Base-by-base conservation (phyloP, 306 rosid genomes). In the Geum urbanum region DNA sequence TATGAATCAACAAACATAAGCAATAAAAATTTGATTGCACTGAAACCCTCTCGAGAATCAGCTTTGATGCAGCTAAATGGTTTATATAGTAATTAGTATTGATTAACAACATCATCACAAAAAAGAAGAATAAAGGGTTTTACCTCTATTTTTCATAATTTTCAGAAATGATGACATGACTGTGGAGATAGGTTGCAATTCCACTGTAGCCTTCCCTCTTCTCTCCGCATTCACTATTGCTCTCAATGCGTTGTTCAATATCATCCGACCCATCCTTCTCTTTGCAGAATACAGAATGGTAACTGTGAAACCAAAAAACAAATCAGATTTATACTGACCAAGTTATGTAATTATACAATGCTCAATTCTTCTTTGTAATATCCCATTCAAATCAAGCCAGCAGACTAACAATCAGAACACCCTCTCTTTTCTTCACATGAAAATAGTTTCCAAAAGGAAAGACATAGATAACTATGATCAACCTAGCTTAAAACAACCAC, bases 131-230 rank as follows among this genome's bases (percentile, higher is more conserved):
- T 4, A 13, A 40, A 7, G 24, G 15, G 63, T 7, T 37, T 67
- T 87, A 92, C 96, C 96, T 64, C 83, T 89, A 73, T 83, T 74
- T 83, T 84, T 91, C 97, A 89, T 91, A 84, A 91, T 80, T 48
- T 74, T 84, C 66, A 91, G 96, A 81, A 91, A 89, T 15, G 96
- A 87, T 67, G 96, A 85, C 58, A 89, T 91, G 60, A 85, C 91
- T 2, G 89, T 78, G 67, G 96, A 91, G 71, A 85, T 85, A 27
- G 90, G 96, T 40, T 81, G 74, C 78, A 89, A 76, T 71, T 92
- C 94, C 78, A 92, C 97, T 13, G 59, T 48, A 58, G 94, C 63
- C 80, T 92, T 89, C 15, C 90, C 83, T 75, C 97, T 87, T 74
- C 52, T 86, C 83, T 92, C 95, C 0, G 96, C 97, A 75, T 92